Percentiles rank a stretch among this genome's conserved stretches.
These are phyloP conservation scores for Starmerella bombi DNA, from an alignment of 805 yeast genomes.

Conservation along the genomic window DNA sequence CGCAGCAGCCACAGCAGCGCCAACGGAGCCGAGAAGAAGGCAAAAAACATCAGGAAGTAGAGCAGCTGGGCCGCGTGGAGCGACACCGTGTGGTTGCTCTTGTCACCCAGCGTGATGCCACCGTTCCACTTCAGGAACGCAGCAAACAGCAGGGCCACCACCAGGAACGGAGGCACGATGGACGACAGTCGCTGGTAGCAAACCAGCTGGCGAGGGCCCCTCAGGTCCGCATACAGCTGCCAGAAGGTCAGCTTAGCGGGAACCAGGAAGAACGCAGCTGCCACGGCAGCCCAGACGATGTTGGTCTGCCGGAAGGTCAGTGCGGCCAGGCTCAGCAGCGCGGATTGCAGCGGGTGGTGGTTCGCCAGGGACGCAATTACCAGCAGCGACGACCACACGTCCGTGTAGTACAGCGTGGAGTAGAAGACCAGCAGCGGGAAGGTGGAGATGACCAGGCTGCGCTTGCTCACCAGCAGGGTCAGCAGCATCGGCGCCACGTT, in stretches of 20 bases:
- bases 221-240: neutral
- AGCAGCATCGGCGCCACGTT: constrained; percentile 36
- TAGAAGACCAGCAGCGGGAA: constrained; percentile 65
- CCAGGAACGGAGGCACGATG: constrained; percentile 9
- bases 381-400: constrained; percentile 76
- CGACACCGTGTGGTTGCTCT: constrained; percentile 62
- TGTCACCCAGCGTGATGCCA: constrained; percentile 86
- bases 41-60: constrained; percentile 56
- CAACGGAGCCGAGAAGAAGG: constrained; percentile 57
- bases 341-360: constrained; percentile 31
- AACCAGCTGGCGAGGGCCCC: neutral
- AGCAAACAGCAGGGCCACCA: constrained; percentile 37
- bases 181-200: neutral
- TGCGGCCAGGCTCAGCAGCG: constrained; percentile 46
- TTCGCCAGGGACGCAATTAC: constrained; percentile 38
- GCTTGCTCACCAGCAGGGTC: neutral
- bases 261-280: constrained; percentile 22
- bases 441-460: constrained; percentile 31
- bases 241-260: neutral
- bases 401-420: constrained; percentile 76
- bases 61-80: constrained; percentile 69
- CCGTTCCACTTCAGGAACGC: constrained; percentile 53
- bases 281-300: constrained; percentile 67
- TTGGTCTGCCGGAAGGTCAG: constrained; percentile 82
- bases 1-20: constrained; percentile 39